Base-by-base conservation (phyloP, 2,329 filamentous ascomycete genomes). In the Trichoderma guizhouense region DNA sequence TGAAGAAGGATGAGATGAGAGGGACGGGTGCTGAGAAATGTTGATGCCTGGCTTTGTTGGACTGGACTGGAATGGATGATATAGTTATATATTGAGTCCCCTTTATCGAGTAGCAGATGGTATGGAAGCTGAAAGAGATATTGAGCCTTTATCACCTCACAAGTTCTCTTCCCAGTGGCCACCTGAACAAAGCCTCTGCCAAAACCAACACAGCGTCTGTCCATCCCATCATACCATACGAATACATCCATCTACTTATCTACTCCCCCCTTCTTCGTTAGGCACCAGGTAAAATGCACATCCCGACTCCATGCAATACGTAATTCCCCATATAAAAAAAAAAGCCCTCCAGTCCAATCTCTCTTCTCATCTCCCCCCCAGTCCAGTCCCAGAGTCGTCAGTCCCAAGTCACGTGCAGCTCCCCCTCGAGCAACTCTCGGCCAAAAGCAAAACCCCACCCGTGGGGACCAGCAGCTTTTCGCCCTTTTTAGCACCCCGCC, bases 401-500 rank as follows among this genome's bases (percentile, higher is more conserved):
- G 60, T 71, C 60, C 14, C n/a, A 4, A 12, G 43, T 53, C 47
- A 71, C 69, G 69, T 71, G 69, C 61, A 65, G 61, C 60, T 51
- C 34, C 30, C 36, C 28, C 34, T 26, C 34, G 55, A n/a, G 34
- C 57, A 21, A 60, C 62, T 53, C 53, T 53, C 24, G 51, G 32
- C 51, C 62, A 30, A 58, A 36, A 30, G 61, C 32, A 60, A 34
- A 32, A 60, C 28, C 57, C 47, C 47, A 57, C 53, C 15, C 53
- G 24, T 55, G 51, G 39, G 39, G 68, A 24, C 47, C 47, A 62
- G 69, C 36, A 71, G 69, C 69, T 71, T 28, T 69, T 62, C 67
- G 67, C 67, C 67, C 67, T 69, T 69, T 69, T 53, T 53, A 69
- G 67, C 67, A 69, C 67, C 67, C 67, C 67, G 57, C 57, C 67